Conservation (phyloP, 345 rosid species). For the Geranium brycei region DNA sequence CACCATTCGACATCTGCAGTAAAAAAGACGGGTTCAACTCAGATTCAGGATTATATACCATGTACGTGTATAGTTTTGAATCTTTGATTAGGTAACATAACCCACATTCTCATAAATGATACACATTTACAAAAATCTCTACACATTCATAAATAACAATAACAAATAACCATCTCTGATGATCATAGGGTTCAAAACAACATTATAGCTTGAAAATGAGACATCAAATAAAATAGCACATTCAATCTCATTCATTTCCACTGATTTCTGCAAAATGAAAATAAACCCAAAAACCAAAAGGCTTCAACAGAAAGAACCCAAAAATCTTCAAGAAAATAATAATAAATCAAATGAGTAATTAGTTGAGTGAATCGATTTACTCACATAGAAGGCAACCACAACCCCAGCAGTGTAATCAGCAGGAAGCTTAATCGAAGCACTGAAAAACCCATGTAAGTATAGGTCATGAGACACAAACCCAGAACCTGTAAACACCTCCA, state of each 20-base stretch:
- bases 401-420: constrained; percentile 96
- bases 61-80: no score
- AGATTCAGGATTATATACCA: not conserved
- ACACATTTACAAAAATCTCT: no score
- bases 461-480: constrained; percentile 94
- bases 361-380: constrained; percentile 12
- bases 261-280: not conserved
- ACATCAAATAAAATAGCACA: not conserved
- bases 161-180: no score
- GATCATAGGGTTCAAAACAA: not conserved
- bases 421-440: constrained; percentile 87
- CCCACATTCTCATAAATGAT: not conserved
- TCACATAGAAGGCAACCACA: constrained; percentile 95
- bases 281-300: not conserved
- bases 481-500: constrained; percentile 47
- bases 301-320: no score
- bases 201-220: not conserved
- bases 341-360: not conserved
- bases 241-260: no score
- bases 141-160: no score
- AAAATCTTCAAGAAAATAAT: not conserved
- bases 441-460: constrained; percentile 85
- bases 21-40: not conserved
- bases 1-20: constrained; percentile 90
- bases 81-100: no score